phyloP scores from a whole-genome alignment of 371 early-diverging fungal species.

The Mortierella sp. region DNA sequence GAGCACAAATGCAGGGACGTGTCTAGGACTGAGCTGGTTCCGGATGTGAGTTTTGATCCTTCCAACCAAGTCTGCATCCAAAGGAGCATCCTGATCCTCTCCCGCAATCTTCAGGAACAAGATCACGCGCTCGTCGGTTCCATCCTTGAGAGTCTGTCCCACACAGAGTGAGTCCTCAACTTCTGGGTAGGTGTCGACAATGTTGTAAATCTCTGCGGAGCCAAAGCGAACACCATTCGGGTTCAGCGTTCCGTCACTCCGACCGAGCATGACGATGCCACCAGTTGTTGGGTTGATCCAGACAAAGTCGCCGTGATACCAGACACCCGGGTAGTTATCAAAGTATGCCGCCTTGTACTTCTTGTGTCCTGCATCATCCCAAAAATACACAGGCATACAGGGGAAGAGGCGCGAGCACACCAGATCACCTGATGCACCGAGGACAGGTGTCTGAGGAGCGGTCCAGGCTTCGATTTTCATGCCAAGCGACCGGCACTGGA shows the following conservation, averaged over 20 bases:
- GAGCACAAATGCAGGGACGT: constrained; percentile 93
- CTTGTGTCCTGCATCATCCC: constrained; percentile 77
- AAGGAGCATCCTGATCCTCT: constrained; percentile 15
- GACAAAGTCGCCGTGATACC: constrained; percentile 98
- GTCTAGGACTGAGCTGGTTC: constrained; percentile 88
- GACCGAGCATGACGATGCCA: constrained; percentile 95
- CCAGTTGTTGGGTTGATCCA: constrained; percentile 86
- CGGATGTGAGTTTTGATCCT: constrained; percentile 82
- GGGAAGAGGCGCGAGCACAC: constrained; percentile 96
- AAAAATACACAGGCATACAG: constrained; percentile 96
- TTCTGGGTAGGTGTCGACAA: constrained; percentile 75
- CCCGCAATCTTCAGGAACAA: constrained; percentile 87
- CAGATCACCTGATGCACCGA: constrained; percentile 86
- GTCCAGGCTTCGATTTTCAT: constrained; percentile 96
- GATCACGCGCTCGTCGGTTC: constrained; percentile 92
- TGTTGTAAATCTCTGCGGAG: constrained; percentile 95
- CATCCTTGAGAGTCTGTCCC: constrained; percentile 83
- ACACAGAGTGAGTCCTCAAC: constrained; percentile 75
- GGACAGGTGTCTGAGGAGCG: constrained; percentile 75
- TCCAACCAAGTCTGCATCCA: constrained; percentile 61
- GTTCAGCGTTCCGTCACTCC: constrained; percentile 96
- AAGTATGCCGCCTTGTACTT: constrained; percentile 94
- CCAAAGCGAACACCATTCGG: constrained; percentile 97
- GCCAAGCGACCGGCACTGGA: constrained; percentile 92
- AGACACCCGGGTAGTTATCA: constrained; percentile 80